Evolutionary conservation across 2,329 filamentous ascomycete species (phyloP), one percentile per base, ranked within the genome.

Genomic region (Phyllosticta ampelicida): DNA sequence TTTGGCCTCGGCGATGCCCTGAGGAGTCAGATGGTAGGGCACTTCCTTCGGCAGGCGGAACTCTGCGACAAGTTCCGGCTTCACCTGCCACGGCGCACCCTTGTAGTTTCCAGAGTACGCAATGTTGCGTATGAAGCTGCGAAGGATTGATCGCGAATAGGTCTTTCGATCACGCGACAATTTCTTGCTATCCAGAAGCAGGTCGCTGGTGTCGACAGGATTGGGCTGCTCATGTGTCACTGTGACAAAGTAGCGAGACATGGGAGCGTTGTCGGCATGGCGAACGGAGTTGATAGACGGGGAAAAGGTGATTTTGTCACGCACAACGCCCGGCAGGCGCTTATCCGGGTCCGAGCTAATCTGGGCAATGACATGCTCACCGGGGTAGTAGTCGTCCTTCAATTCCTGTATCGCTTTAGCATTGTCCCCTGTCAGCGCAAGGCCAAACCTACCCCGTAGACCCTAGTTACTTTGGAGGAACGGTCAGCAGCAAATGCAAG

Each of bases 31-130:
- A 49, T 67, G 62, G 30, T 70, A 67, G 6, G 94, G 94, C 11
- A 97, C 84, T 56, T 89, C 84, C n/a, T 85, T 90, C 61, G 90
- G 86, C 62, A 99, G 94, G 62, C 89, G 86, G 71, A 94, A 96
- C 62, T 86, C 81, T 51, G 84, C 83, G 0, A 94, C 94, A 60
- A 95, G 85, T 56, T 90, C 85, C 36, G 87, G 81, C 74, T 95
- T 96, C 18, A 97, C 92, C 58, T 95, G 77, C 94, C 94, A 99
- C 0, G 94, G 92, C 0, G 94, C 94, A n/a, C 92, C 92, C 61
- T 85, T 92, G 90, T 91, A 97, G 3, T 90, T 83, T 67, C 97
- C 94, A 61, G 92, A 80, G 1, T 86, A 87, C n/a, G 96, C 87
- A 0, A 90, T 94, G 72, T 95, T 91, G 70, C 96, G 96, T 63